These are phyloP conservation scores for Cercospora beticola DNA, from an alignment of 2,329 filamentous ascomycete species.

Conservation along the genomic window DNA sequence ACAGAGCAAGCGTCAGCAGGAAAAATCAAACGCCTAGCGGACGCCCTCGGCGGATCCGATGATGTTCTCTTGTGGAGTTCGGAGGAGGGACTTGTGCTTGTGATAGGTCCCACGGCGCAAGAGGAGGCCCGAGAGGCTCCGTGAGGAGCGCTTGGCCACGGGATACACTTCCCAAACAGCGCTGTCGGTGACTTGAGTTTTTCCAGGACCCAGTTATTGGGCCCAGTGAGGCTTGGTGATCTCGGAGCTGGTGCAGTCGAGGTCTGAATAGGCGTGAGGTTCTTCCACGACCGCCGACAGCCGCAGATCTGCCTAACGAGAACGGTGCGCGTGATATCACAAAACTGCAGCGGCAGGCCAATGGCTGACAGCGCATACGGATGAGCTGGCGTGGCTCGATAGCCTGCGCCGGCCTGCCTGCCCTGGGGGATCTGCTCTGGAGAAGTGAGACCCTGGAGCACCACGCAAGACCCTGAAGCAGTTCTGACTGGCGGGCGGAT, in stretches of 20 bases:
- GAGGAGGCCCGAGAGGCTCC: conserved; percentile 11
- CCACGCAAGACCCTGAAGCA: not conserved
- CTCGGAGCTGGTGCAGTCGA: conserved; percentile 2
- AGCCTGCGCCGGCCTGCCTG: not conserved
- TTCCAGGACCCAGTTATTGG: conserved; percentile 7
- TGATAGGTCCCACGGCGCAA: conserved; percentile 10
- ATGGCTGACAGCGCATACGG: not conserved
- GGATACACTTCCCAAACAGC: conserved; percentile 10
- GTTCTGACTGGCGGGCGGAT: not conserved
- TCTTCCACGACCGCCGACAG: conserved; percentile 15
- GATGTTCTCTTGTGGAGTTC: conserved; percentile 13
- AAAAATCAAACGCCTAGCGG: conserved; percentile 17
- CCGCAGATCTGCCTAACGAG: conserved; percentile 3
- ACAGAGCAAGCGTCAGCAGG: conserved; percentile 8
- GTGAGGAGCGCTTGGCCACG: conserved; percentile 9
- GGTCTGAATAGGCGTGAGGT: conserved; percentile 20
- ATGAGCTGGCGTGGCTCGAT: not conserved
- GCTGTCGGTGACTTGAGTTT: conserved; percentile 14
- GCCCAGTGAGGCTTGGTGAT: conserved; percentile 8
- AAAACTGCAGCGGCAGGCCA: not conserved
- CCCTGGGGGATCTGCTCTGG: not conserved
- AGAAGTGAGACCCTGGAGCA: not conserved
- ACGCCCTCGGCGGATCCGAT: conserved; percentile 10
- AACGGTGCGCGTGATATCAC: not conserved
- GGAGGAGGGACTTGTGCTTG: not conserved